These are phyloP conservation scores for Epichloe gansuensis DNA, from an alignment of 2,329 filamentous ascomycete genomes.

Conservation along the genomic window DNA sequence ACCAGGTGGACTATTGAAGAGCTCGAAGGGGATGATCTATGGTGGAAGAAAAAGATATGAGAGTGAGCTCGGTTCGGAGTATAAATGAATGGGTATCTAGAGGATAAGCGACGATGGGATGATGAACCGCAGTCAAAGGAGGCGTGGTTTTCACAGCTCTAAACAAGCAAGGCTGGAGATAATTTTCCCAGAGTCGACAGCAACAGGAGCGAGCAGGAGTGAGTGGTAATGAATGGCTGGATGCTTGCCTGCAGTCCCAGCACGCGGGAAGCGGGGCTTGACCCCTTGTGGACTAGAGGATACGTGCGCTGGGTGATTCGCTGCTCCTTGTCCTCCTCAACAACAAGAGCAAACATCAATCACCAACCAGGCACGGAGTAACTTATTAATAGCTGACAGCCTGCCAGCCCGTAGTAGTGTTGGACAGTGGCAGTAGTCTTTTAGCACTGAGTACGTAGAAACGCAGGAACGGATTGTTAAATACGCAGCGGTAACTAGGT, in stretches of 20 bases:
- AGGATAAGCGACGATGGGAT: conserved; percentile 15
- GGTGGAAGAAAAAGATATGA: not conserved
- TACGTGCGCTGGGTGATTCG: not conserved
- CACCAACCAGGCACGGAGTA: too few species aligned
- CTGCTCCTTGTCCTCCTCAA: too few species aligned
- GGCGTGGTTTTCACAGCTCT: conserved; percentile 22
- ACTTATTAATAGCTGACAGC: too few species aligned
- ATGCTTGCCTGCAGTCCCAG: not conserved
- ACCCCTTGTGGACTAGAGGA: not conserved
- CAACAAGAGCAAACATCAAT: too few species aligned
- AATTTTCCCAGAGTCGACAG: conserved; percentile 15
- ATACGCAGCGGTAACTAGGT: too few species aligned
- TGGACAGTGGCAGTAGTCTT: too few species aligned
- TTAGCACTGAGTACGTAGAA: too few species aligned
- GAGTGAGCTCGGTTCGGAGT: conserved; percentile 10
- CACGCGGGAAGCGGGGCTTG: not conserved
- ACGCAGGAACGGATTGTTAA: too few species aligned
- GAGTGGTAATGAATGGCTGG: not conserved
- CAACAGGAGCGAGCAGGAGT: conserved; percentile 10
- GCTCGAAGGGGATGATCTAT: conserved; percentile 1
- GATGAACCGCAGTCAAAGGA: conserved; percentile 17
- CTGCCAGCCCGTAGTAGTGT: too few species aligned
- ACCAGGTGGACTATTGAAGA: conserved; percentile 4
- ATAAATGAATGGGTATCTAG: conserved; percentile 21
- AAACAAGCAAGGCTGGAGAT: conserved; percentile 20